Conservation (phyloP, 495 filamentous ascomycete species). For the Aspergillus panamensis region DNA sequence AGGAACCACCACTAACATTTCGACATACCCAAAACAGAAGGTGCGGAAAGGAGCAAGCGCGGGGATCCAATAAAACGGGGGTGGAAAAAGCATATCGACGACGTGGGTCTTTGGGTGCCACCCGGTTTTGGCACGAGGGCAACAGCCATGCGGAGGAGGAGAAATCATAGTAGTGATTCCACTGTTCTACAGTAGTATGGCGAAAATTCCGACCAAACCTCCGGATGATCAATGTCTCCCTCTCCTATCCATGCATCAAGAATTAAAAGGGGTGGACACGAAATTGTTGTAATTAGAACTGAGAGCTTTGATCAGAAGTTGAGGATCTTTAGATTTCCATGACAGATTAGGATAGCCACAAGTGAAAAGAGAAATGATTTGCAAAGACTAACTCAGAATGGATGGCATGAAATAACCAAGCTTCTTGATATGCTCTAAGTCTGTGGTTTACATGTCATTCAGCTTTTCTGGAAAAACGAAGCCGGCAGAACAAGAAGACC, state of each 20-base stretch:
- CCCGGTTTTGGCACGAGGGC: neutral
- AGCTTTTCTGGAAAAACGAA: neutral
- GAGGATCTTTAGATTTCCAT: no score
- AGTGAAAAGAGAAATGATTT: neutral
- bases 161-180: neutral
- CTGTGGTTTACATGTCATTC: neutral
- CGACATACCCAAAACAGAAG: conserved; percentile 17
- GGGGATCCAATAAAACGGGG: neutral
- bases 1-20: neutral
- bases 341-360: neutral
- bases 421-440: neutral
- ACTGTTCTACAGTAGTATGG: neutral
- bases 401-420: neutral
- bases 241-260: no score
- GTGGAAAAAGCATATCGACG: neutral
- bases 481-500: no score
- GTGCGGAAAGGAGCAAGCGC: conserved; percentile 3
- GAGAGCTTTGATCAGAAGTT: neutral
- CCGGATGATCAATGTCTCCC: no score
- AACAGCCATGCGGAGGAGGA: neutral
- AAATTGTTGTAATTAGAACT: neutral
- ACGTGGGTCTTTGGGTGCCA: neutral
- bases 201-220: neutral
- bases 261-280: no score
- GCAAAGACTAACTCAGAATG: neutral